Evolutionary conservation across 148 eudicot genomes (phyloP), one percentile per base, ranked within the genome.

Genomic region (Camellia sinensis): DNA sequence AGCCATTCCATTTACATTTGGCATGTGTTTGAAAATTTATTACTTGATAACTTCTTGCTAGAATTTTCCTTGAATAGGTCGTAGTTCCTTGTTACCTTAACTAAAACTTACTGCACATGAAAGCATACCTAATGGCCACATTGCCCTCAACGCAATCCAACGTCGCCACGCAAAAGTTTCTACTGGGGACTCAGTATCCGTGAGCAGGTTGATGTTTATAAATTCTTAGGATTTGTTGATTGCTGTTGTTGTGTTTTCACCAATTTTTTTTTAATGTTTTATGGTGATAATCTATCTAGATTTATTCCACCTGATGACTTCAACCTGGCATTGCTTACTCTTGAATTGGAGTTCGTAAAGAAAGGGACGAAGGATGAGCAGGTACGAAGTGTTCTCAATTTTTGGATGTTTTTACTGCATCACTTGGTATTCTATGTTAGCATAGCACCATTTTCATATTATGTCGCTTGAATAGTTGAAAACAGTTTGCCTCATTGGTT

Each of bases 261-360:
- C 66, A 48, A 61, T 44, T 83, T n/a, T 48, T 83, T n/a, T 17
- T 75, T 76, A 14, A 54, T 60, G 63, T 40, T 43, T 54, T 74
- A 13, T 50, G 7, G 17, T 56, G 62, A 19, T 62, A 46, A 54
- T 71, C 53, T 43, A 73, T 82, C 41, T 78, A 93, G 98, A 76
- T 93, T 92, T 57, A 22, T 82, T 22, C 95, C 92, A 65, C 97
- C 99, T 70, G 97, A 97, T 71, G 71, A 87, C 79, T 97, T 91
- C 79, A 84, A 79, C 82, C 89, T 94, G 63, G 95, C 98, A 9
- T 82, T 92, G 85, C 94, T 97, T 66, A 90, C 91, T 29, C 90
- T 97, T 41, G 99, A 97, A 77, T 75, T 97, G 85, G 99, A 97
- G 84, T 94, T 90, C 83, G 90, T 94, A 65, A 89, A 91, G 81